Conservation (phyloP, 805 yeast species). For the Jamesozyma piceae region DNA sequence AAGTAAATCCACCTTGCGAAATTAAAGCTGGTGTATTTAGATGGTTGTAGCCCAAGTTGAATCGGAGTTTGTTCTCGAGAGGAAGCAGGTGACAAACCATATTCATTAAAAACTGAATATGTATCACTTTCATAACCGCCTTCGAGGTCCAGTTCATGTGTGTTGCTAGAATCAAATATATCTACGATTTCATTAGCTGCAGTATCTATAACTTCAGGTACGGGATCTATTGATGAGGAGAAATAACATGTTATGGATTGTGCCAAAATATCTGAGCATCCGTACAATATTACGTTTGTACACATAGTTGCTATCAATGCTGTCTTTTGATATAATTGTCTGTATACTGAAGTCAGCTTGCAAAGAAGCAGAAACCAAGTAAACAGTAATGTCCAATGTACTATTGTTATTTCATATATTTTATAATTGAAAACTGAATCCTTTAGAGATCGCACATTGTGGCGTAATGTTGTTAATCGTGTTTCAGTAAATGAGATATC, state of each 20-base stretch:
- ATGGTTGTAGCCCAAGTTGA: neutral
- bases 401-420: conserved; percentile 42
- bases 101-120: conserved; percentile 24
- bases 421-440: conserved; percentile 1
- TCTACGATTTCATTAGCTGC: conserved; percentile 9
- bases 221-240: conserved; percentile 15
- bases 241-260: conserved; percentile 49
- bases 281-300: conserved; percentile 73
- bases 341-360: conserved; percentile 49
- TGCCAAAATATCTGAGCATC: conserved; percentile 86
- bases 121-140: conserved; percentile 17
- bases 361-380: conserved; percentile 42
- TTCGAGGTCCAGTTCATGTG: conserved; percentile 5
- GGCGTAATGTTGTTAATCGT: neutral
- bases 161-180: conserved; percentile 3
- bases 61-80: neutral
- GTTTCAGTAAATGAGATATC: neutral
- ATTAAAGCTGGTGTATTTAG: conserved; percentile 34
- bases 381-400: conserved; percentile 46
- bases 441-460: neutral
- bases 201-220: conserved; percentile 14
- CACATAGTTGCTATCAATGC: conserved; percentile 71
- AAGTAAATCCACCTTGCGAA: conserved; percentile 69
- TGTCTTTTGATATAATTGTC: conserved; percentile 49
- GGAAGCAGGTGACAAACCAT: conserved; percentile 13